Conservation (phyloP, 139 green algal genomes). For the Desmodesmus armatus region DNA sequence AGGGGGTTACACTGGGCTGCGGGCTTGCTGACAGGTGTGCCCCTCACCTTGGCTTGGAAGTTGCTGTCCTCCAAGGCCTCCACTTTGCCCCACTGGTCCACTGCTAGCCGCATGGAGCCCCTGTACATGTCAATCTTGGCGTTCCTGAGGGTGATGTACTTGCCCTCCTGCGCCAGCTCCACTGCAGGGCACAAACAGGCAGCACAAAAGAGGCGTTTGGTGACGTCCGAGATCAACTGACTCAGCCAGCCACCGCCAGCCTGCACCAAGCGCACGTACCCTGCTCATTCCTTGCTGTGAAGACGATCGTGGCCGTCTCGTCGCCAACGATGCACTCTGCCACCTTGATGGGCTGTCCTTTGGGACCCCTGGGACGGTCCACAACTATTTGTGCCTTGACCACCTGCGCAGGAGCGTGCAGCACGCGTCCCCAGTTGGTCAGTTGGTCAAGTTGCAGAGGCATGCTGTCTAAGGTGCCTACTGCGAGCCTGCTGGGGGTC, state of each 20-base stretch:
- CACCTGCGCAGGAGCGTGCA: constrained; percentile 66
- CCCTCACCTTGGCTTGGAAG: constrained; percentile 74
- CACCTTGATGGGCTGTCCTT: constrained; percentile 66
- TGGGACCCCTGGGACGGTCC: constrained; percentile 57
- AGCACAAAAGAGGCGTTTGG: constrained; percentile 3
- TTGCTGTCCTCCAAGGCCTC: constrained; percentile 57
- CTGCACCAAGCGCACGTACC: constrained; percentile 63
- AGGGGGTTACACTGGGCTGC: neutral
- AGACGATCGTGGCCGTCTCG: constrained; percentile 82
- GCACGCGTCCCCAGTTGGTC: neutral
- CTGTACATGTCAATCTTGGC: constrained; percentile 95
- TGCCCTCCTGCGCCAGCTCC: constrained; percentile 75
- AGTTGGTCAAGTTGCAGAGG: neutral
- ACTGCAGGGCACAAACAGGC: constrained; percentile 60
- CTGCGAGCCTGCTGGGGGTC: neutral
- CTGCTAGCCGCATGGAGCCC: constrained; percentile 88
- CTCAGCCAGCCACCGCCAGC: too few relatives aligned
- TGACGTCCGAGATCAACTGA: neutral
- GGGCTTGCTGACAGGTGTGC: too few relatives aligned
- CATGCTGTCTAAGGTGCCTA: neutral
- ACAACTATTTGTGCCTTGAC: constrained; percentile 79
- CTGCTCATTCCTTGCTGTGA: constrained; percentile 89
- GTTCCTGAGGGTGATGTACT: constrained; percentile 80
- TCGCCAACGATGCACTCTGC: constrained; percentile 92
- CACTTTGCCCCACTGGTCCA: constrained; percentile 83